A percentile compares a stretch with the other conserved stretches of the same genome.
Evolutionary conservation across 2,329 filamentous ascomycete species (phyloP).

Genomic region (Bipolaris zeicola): DNA sequence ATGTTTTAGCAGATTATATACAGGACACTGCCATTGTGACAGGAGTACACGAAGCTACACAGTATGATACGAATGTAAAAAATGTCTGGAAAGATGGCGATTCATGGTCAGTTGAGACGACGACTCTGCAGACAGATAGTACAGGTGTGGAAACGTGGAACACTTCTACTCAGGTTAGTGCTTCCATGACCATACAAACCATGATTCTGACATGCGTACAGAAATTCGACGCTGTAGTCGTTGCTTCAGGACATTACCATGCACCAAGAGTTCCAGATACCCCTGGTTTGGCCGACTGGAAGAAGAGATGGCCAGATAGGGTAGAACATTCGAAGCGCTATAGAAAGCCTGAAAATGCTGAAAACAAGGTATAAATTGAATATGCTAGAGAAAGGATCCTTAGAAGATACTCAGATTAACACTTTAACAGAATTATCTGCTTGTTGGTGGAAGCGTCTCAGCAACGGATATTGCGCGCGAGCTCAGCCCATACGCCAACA

Average conservation of each 20-base stretch:
- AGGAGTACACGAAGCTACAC: conserved; percentile 57
- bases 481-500: conserved; percentile 52
- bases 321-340: conserved; percentile 61
- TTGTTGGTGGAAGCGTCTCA: conserved; percentile 63
- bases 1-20: conserved; percentile 64
- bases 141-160: conserved; percentile 16
- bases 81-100: conserved; percentile 53
- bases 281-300: conserved; percentile 55
- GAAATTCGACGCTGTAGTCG: conserved; percentile 58
- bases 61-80: conserved; percentile 66
- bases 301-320: conserved; percentile 52
- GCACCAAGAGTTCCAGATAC: conserved; percentile 57
- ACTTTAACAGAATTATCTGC: conserved; percentile 52
- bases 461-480: conserved; percentile 61
- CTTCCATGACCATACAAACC: accelerated
- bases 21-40: conserved; percentile 60
- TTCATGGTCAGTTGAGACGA: conserved; percentile 60
- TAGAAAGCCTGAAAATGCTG: conserved; percentile 53
- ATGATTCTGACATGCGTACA: conserved; percentile 16
- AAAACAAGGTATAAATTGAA: conserved; percentile 52
- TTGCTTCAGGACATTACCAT: conserved; percentile 63
- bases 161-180: conserved; percentile 8
- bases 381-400: neutral
- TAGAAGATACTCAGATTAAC: neutral
- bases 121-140: conserved; percentile 45